Percentiles rank a stretch among this genome's conserved stretches.
Evolutionary conservation across 1,284 basidiomycete species (phyloP).

Genomic region (Megacollybia platyphylla): DNA sequence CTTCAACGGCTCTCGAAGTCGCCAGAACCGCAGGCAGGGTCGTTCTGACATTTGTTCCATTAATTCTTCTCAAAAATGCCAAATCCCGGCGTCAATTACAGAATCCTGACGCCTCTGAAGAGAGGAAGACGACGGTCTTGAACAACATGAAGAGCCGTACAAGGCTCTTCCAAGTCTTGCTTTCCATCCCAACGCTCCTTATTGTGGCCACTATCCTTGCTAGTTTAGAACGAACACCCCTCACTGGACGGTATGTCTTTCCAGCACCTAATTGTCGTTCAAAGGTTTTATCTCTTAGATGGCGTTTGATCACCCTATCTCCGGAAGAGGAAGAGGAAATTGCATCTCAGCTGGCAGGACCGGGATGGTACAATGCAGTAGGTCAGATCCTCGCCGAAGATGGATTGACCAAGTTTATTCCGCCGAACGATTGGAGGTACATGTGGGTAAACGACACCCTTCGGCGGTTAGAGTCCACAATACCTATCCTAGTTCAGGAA

Average conservation of each 20-base stretch:
- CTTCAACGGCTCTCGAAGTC: slow-evolving; percentile 3
- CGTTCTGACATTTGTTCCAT: slow-evolving; percentile 59
- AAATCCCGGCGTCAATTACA: slow-evolving; percentile 36
- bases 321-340: slow-evolving; percentile 86
- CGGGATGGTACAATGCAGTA: slow-evolving; percentile 79
- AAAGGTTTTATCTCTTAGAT: slow-evolving; percentile 28
- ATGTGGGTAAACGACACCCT: slow-evolving; percentile 70
- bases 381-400: slow-evolving; percentile 64
- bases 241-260: slow-evolving; percentile 65
- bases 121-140: slow-evolving; percentile 32
- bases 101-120: slow-evolving; percentile 28
- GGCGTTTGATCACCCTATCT: slow-evolving; percentile 77
- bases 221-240: slow-evolving; percentile 70
- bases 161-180: slow-evolving; percentile 38
- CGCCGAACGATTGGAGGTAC: slow-evolving; percentile 73
- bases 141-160: slow-evolving; percentile 36
- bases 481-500: slow-evolving; percentile 54
- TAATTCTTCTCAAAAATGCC: slow-evolving; percentile 45
- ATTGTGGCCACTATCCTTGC: slow-evolving; percentile 67
- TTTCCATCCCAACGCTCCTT: slow-evolving; percentile 57
- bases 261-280: slow-evolving; percentile 3
- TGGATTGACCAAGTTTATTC: slow-evolving; percentile 49
- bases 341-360: slow-evolving; percentile 60
- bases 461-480: slow-evolving; percentile 55
- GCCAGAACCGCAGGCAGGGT: slow-evolving; percentile 55